Evolutionary conservation across 2,329 filamentous ascomycete genomes (phyloP), one percentile per base, ranked within the genome.

Genomic region (Exophiala lecanii-corni): DNA sequence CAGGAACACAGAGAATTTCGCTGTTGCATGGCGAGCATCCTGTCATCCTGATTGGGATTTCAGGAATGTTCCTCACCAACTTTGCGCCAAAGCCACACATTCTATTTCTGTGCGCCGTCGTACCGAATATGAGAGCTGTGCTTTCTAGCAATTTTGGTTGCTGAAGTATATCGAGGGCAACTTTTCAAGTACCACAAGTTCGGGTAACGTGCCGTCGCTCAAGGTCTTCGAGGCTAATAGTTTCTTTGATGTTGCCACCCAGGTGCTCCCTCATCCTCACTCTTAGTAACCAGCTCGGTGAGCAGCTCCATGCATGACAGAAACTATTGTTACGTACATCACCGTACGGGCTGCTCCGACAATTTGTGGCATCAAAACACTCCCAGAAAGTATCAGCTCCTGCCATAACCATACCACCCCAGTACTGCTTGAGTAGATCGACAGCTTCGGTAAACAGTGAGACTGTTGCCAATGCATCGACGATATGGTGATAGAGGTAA

Each of bases 311-410:
- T 1, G 60, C 59, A 55, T 62, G 59, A 17, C 59, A 63, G 46
- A 60, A 63, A 25, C 57, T 60, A 34, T 62, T 63, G 45, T 61
- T 62, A 13, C 58, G 48, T 10, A 50, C 55, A 47, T 62, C 60
- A 2, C 55, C 58, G 39, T 62, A 63, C 2, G 61, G 61, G 43
- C 59, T 63, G 6, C 46, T 51, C 40, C 41, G 50, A 3, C 54
- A 51, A 42, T 63, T 55, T 3, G 48, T 42, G 2, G 41, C 48
- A 45, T 63, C 55, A 34, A 57, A 63, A 36, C 53, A 59, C 40
- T 62, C 61, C 60, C 60, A 62, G 35, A 63, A 63, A 5, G 61
- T 62, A 42, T 62, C 59, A 4, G 59, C 60, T 2, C 60, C 61
- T 17, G 56, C 58, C 15, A 41, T 49, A 1, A 57, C 54, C 61